A percentile compares a stretch with the other conserved stretches of the same genome.
These are phyloP conservation scores for Rhizoclosmatium sp. DNA, from an alignment of 192 early-diverging fungal species.

Conservation along the genomic window DNA sequence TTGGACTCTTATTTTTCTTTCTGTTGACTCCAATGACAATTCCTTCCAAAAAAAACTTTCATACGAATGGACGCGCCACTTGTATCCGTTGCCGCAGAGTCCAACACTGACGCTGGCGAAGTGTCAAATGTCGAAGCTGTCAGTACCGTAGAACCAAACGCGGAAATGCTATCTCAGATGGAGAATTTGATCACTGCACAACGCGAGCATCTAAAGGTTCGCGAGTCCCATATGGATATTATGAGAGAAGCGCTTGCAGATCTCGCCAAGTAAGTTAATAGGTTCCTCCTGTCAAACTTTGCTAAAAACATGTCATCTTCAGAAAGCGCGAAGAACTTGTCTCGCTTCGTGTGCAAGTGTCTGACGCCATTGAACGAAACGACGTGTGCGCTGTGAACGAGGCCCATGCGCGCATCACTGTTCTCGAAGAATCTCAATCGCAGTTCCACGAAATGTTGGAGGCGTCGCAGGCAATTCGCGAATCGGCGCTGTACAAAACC, in stretches of 20 bases:
- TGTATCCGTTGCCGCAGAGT: too few species aligned
- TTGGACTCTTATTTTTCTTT: too few species aligned
- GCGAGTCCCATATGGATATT: slow-evolving; percentile 32
- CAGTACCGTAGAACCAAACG: not conserved
- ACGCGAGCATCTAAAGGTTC: slow-evolving; percentile 26
- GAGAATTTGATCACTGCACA: slow-evolving; percentile 16
- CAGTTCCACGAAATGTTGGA: slow-evolving; percentile 21
- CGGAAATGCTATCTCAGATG: not conserved
- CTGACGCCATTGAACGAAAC: slow-evolving; percentile 21
- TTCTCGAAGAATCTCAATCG: slow-evolving; percentile 25
- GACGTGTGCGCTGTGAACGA: slow-evolving; percentile 7
- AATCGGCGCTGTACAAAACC: slow-evolving; percentile 1
- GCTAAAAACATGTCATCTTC: not conserved
- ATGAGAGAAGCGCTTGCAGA: slow-evolving; percentile 28
- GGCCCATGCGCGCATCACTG: slow-evolving; percentile 16
- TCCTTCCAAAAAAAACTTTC: too few species aligned
- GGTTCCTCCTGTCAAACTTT: not conserved
- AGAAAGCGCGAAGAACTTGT: slow-evolving; percentile 31
- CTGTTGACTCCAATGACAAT: too few species aligned
- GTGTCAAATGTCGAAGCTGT: too few species aligned
- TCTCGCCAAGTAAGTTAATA: slow-evolving; percentile 18
- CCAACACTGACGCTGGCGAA: too few species aligned
- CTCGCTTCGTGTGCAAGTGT: slow-evolving; percentile 2
- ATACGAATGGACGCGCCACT: too few species aligned
- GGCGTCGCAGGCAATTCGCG: slow-evolving; percentile 9